These are phyloP conservation scores for Sordariomycetes sp. DNA, from an alignment of 2,329 filamentous ascomycete genomes.

Conservation along the genomic window DNA sequence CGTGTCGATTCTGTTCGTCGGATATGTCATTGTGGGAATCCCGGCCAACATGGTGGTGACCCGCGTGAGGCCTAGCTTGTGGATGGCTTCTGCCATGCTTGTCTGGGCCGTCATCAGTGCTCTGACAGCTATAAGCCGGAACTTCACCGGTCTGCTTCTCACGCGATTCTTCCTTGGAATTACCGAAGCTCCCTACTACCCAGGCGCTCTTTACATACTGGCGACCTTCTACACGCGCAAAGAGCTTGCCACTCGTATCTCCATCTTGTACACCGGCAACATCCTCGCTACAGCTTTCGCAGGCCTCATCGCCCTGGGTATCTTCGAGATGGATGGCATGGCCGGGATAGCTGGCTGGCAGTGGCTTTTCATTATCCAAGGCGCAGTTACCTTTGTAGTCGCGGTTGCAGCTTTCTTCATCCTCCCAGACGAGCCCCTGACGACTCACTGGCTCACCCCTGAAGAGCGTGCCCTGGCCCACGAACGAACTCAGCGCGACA, in stretches of 20 bases:
- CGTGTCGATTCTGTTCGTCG: slow-evolving; percentile 14
- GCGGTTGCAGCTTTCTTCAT: slow-evolving; percentile 8
- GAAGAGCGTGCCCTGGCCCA: slow-evolving; percentile 29
- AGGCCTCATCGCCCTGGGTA: slow-evolving; percentile 12
- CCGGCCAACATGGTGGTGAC: slow-evolving; percentile 27
- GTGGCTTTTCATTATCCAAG: slow-evolving; percentile 28
- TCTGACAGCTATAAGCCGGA: slow-evolving; percentile 8
- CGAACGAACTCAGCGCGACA: slow-evolving; percentile 29
- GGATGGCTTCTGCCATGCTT: slow-evolving; percentile 15
- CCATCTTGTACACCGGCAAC: slow-evolving; percentile 13
- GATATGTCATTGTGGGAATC: slow-evolving; percentile 15
- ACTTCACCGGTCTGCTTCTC: slow-evolving; percentile 2
- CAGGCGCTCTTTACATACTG: slow-evolving; percentile 16
- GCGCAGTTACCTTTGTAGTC: slow-evolving; percentile 7
- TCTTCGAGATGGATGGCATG: slow-evolving; percentile 10
- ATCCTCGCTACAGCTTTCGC: slow-evolving; percentile 11
- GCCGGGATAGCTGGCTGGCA: slow-evolving; percentile 25
- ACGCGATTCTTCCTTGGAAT: slow-evolving; percentile 12
- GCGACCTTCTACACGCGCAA: slow-evolving; percentile 13
- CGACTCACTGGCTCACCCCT: slow-evolving; percentile 25
- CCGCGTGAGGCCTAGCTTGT: slow-evolving; percentile 31
- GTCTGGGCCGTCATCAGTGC: slow-evolving; percentile 15
- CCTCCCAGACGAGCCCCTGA: slow-evolving; percentile 24
- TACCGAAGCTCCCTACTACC: slow-evolving; percentile 15
- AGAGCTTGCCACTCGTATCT: slow-evolving; percentile 14